Evolutionary conservation across 2,329 filamentous ascomycete genomes (phyloP).

Genomic region (Paecilomyces formosus): DNA sequence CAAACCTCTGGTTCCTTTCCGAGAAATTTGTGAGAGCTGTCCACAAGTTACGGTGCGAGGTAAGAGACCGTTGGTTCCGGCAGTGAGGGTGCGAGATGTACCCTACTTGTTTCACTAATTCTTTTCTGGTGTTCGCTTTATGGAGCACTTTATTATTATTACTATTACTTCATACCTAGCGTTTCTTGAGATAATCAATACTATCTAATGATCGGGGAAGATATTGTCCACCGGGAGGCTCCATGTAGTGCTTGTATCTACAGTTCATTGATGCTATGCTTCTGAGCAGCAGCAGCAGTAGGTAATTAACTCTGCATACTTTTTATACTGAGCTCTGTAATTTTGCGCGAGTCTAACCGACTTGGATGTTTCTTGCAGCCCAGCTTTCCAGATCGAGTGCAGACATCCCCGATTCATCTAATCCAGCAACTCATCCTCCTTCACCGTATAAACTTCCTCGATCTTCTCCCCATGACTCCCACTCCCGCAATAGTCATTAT

Average conservation of each 20-base stretch:
- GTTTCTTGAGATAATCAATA: background rate
- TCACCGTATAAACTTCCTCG: background rate
- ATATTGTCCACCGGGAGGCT: background rate
- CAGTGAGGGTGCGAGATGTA: background rate
- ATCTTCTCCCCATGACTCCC: slow-evolving; percentile 25
- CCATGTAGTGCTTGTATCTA: background rate
- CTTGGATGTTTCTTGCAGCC: too few species aligned
- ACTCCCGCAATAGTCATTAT: slow-evolving; percentile 25
- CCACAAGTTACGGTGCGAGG: background rate
- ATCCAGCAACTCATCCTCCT: background rate
- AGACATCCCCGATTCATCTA: background rate
- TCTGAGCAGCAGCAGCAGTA: too few species aligned
- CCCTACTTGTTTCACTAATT: background rate
- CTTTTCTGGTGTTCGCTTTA: background rate
- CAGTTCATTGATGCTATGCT: too few species aligned
- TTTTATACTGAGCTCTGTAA: too few species aligned
- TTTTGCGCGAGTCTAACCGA: too few species aligned
- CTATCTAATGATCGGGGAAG: background rate
- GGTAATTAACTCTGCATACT: too few species aligned
- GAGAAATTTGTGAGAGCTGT: background rate
- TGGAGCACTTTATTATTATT: background rate
- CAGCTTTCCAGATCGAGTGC: too few species aligned
- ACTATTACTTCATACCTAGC: background rate
- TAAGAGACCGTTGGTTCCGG: background rate
- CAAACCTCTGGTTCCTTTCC: background rate